Conservation (phyloP, 306 rosid genomes). For the Hylodesmum podocarpum region DNA sequence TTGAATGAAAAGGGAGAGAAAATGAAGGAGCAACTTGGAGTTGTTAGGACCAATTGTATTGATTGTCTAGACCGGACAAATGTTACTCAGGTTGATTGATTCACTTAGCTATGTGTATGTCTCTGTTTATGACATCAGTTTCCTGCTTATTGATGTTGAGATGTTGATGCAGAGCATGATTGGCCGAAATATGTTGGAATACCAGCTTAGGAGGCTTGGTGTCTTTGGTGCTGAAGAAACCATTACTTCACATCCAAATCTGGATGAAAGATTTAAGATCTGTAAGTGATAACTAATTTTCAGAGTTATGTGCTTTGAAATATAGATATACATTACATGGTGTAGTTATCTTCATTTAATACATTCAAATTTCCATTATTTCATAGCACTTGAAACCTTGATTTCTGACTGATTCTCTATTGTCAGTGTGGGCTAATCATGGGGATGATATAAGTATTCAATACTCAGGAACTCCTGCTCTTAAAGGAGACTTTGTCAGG, state of each 20-base stretch:
- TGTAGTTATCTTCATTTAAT: constrained; percentile 22
- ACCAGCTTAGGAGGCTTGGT: constrained; percentile 93
- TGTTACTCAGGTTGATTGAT: constrained; percentile 85
- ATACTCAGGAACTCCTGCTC: constrained; percentile 94
- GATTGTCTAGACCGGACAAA: constrained; percentile 98
- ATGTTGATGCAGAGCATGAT: constrained; percentile 85
- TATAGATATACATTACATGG: background rate
- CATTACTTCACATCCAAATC: constrained; percentile 85
- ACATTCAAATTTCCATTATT: constrained; percentile 10
- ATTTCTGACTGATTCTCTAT: constrained; percentile 30
- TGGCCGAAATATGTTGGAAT: constrained; percentile 82
- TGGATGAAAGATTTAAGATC: constrained; percentile 79
- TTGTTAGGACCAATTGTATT: constrained; percentile 90
- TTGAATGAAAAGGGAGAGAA: constrained; percentile 88
- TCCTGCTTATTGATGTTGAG: constrained; percentile 30
- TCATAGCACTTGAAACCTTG: constrained; percentile 23
- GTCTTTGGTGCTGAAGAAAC: constrained; percentile 95
- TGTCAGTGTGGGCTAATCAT: constrained; percentile 97
- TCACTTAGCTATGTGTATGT: background rate
- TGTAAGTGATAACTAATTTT: constrained; percentile 52
- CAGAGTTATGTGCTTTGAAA: constrained; percentile 16
- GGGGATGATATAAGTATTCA: constrained; percentile 95
- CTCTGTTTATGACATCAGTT: constrained; percentile 9
- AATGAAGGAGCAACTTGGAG: constrained; percentile 96
- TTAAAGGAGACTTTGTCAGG: constrained; percentile 98